Evolutionary conservation across 2,329 filamentous ascomycete species (phyloP), one percentile per base, ranked within the genome.

Genomic region (Monosporascus sp.): DNA sequence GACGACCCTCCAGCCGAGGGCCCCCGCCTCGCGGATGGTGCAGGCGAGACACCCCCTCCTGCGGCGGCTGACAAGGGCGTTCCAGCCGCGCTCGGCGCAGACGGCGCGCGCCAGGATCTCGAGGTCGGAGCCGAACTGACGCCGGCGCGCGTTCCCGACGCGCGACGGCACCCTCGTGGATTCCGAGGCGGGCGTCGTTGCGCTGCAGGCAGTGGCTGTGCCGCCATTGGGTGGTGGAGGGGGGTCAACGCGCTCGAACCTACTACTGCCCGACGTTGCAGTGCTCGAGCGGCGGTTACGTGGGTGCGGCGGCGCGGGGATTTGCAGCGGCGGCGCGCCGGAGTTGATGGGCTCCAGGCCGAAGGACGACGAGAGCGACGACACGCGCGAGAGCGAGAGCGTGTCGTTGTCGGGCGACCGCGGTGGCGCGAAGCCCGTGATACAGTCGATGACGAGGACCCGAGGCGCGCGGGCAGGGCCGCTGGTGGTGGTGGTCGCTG

Each of bases 1-100:
- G n/a, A 90, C 78, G 26, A 90, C 79, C 60, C 80, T 81, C 75
- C 89, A 85, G 2, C 82, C 85, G 54, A 91, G 66, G 3, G 85
- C 88, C 5, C 84, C 83, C 0, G 87, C 88, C 72, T 93, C 88
- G 18, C 89, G 78, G 44, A 93, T 81, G 41, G 86, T 87, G 68
- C 89, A 93, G 3, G 81, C 80, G 37, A 92, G 69, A 65, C 89
- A 93, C 0, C 86, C 87, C 56, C 87, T 77, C 58, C 82, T 80
- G 40, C 78, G 75, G 50, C 86, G 77, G 56, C 85, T 88, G 57
- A 92, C 77, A 18, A 92, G 66, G 22, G 88, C 88, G 65, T 91
- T 87, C 77, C 85, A 86, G 2, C 88, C 88, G 60, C 80, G 83
- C 64, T 89, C 84, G 1, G 88, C 85, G 65, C 89, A 92, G 59